A percentile compares a stretch with the other conserved stretches of the same genome.
These are phyloP conservation scores for Diaporthe humulicola DNA, from an alignment of 2,329 filamentous ascomycete genomes.

Conservation along the genomic window DNA sequence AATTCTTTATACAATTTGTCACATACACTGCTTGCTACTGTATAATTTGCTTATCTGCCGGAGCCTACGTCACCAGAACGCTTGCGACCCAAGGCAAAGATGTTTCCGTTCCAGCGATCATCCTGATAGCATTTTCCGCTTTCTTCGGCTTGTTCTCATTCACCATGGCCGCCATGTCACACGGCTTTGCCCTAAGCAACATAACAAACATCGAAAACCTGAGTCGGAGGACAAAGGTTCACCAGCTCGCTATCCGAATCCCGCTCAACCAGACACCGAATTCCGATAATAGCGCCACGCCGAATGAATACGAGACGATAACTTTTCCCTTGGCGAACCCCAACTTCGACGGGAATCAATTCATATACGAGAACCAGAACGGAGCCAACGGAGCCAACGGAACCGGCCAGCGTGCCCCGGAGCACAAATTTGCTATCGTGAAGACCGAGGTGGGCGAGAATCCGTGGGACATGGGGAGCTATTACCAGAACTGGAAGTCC, in stretches of 20 bases:
- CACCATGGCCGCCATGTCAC: constrained; percentile 81
- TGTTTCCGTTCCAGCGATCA: constrained; percentile 73
- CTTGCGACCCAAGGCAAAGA: constrained; percentile 56
- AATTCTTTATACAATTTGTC: constrained; percentile 92
- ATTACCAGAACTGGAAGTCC: constrained; percentile 78
- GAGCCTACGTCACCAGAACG: constrained; percentile 74
- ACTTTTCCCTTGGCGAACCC: constrained; percentile 67
- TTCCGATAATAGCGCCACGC: constrained; percentile 1
- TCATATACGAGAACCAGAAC: constrained; percentile 41
- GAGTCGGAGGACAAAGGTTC: constrained; percentile 69
- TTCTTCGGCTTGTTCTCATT: constrained; percentile 86
- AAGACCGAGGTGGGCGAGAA: constrained; percentile 81
- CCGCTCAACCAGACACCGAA: constrained; percentile 54
- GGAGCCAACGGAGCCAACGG: constrained; percentile 9
- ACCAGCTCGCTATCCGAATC: constrained; percentile 81
- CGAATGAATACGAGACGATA: constrained; percentile 60
- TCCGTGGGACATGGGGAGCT: constrained; percentile 82
- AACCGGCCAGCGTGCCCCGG: constrained; percentile 35
- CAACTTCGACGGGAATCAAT: constrained; percentile 38
- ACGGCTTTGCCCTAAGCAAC: constrained; percentile 79
- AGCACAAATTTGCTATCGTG: constrained; percentile 78
- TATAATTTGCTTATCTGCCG: constrained; percentile 71
- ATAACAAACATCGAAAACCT: constrained; percentile 88
- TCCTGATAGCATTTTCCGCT: constrained; percentile 73
- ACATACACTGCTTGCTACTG: constrained; percentile 80